Base-by-base conservation (phyloP, 805 yeast genomes). In the Pichia insulana region DNA sequence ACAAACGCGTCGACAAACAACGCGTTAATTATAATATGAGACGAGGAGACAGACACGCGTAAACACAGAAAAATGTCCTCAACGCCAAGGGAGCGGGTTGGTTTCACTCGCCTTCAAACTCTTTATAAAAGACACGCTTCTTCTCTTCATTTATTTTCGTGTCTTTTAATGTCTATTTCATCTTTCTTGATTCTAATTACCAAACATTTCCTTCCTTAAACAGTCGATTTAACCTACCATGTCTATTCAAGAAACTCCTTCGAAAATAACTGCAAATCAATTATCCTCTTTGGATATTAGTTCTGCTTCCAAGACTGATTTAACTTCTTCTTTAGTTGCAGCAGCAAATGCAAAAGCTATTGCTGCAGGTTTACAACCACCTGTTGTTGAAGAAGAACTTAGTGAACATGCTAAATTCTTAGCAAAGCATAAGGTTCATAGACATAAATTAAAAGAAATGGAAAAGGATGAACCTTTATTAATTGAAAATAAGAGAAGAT, bases 391-490 rank as follows among this genome's bases (percentile, higher is more conserved):
- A 34, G 54, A 47, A 36, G 57, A 55, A 30, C 56, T 55, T 33
- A 58, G 52, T 30, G 64, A 58, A 28, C 92, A 83, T 63, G 53
- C 66, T 46, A 62, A 66, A 37, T 83, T 83, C 64, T 68, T 83
- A 57, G 61, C 62, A 30, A 64, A 69, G 48, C 90, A 83, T 65
- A 73, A 68, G 52, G 77, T 73, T 26, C 88, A 83, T 62, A 80
- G 94, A 68, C 84, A 78, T 56, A 48, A 72, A 49, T 69, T 90
- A 58, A 80, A 80, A 69, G 85, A 69, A 48, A 54, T 76, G 56
- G 96, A 90, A 70, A 76, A 76, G 64, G 83, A 84, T 44, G 98
- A 90, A 73, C 97, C 97, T 1, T 67, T 90, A 57, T 74, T 90
- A 57, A 58, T 63, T 40, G 96, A 87, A 67, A 92, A 90, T 76